Percentiles rank a stretch among this genome's conserved stretches.
phyloP scores from a whole-genome alignment of 225 moss, liverwort and hornwort genomes.

The Bryum argenteum region DNA sequence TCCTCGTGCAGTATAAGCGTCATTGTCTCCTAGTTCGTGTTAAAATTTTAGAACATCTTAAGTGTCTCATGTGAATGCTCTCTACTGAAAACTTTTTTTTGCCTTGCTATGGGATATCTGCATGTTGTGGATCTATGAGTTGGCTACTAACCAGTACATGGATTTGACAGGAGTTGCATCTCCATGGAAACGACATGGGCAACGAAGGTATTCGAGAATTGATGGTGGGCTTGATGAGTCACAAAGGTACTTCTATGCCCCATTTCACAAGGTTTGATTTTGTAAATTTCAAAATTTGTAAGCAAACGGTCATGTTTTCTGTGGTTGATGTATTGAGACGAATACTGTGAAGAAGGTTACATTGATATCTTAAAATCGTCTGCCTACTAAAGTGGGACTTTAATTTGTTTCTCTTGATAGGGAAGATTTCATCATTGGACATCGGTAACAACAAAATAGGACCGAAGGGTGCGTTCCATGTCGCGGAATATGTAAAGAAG shows the following conservation, averaged over 20 bases:
- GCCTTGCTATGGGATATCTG: neutral
- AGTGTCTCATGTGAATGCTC: neutral
- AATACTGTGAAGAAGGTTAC: neutral
- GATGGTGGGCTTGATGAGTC: conserved; percentile 79
- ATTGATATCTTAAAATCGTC: neutral
- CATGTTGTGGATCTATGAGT: conserved; percentile 1
- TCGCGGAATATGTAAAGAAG: conserved; percentile 92
- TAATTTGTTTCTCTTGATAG: conserved; percentile 40
- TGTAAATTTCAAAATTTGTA: neutral
- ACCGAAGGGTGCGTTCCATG: conserved; percentile 82
- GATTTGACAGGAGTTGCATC: conserved; percentile 70
- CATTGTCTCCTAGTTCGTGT: neutral
- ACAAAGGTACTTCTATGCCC: conserved; percentile 55
- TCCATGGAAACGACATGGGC: conserved; percentile 88
- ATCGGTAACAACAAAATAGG: conserved; percentile 96
- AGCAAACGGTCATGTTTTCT: neutral
- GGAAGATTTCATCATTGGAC: conserved; percentile 80
- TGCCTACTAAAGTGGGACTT: conserved; percentile 5
- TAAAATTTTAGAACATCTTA: neutral
- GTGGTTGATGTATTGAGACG: neutral
- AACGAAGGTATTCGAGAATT: conserved; percentile 92
- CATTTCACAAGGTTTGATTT: conserved; percentile 3
- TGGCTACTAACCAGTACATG: conserved; percentile 24
- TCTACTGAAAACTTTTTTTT: neutral
- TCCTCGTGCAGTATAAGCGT: neutral